Base-by-base conservation (phyloP, 495 filamentous ascomycete genomes). In the Penicillium taxi region DNA sequence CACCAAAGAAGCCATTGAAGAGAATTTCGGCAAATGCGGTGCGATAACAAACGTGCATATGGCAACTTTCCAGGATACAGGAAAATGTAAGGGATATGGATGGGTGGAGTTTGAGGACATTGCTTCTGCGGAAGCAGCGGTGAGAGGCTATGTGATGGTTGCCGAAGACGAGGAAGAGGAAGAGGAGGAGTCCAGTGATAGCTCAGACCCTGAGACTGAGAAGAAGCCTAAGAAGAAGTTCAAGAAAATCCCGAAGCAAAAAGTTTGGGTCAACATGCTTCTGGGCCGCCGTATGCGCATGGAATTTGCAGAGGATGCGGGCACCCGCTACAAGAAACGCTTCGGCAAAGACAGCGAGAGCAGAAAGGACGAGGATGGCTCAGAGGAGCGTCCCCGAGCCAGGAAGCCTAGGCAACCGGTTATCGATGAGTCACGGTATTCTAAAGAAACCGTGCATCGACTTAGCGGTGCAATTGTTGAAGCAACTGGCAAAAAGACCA, bases 61-160 rank as follows among this genome's bases (percentile, higher is more conserved):
- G 30, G 93, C 93, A 2, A 94, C 89, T 0, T 99, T 99, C 53
- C 86, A 96, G 57, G 93, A 99, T 52, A 78, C 80, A 25, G 93
- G 91, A 17, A 96, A 96, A 66, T 96, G 93, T 68, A 96, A 96
- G 66, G 91, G 91, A 1, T 99, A 84, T 67, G 89, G 81, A 13
- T 96, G 91, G 84, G 78, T 96, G 31, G 81, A 82, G 25, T 99
- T 96, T 63, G 78, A 80, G 53, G 79, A 86, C 16, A 45, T 86
- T 12, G 79, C 82, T 13, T 74, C 80, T 0, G 86, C 84, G 0
- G 68, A 77, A 47, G 77, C 74, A 51, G 91, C 88, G 6, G 86
- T 94, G 45, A 80, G 75, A 42, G 93, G 93, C 2, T 94, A 76
- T 52, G 70, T 87, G 31, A 70, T 75, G 48, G 63, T 80, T 26